Evolutionary conservation across 2,329 filamentous ascomycete species (phyloP).

Genomic region (Colletotrichum sp.): DNA sequence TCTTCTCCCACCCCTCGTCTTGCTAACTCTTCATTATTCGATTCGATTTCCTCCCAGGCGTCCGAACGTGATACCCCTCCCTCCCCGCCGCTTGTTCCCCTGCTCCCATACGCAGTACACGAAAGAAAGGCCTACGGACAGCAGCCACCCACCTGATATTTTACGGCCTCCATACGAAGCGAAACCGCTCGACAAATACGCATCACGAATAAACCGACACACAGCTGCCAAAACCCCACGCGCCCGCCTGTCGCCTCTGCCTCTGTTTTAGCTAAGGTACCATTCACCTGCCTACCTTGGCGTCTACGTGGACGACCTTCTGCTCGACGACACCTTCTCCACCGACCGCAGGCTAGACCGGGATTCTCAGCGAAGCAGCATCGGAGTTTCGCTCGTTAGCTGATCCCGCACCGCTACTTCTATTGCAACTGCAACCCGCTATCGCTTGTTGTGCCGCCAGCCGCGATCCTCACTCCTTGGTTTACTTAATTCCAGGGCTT

Average conservation of each 20-base stretch:
- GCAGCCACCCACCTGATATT: background rate
- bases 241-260: background rate
- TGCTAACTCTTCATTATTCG: background rate
- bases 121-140: background rate
- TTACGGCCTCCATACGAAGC: background rate
- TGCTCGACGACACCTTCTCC: background rate
- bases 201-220: background rate
- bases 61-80: slow-evolving; percentile 4
- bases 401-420: background rate
- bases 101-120: background rate
- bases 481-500: background rate
- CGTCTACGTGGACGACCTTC: background rate
- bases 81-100: background rate
- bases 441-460: background rate
- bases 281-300: background rate
- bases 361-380: background rate
- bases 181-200: background rate
- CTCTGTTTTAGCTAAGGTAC: background rate
- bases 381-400: background rate
- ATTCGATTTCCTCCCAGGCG: background rate
- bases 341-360: background rate
- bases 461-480: background rate
- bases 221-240: background rate
- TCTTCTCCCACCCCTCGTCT: background rate
- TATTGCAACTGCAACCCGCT: background rate